phyloP scores from a whole-genome alignment of 2,329 filamentous ascomycete species.

The Fusarium equiseti region DNA sequence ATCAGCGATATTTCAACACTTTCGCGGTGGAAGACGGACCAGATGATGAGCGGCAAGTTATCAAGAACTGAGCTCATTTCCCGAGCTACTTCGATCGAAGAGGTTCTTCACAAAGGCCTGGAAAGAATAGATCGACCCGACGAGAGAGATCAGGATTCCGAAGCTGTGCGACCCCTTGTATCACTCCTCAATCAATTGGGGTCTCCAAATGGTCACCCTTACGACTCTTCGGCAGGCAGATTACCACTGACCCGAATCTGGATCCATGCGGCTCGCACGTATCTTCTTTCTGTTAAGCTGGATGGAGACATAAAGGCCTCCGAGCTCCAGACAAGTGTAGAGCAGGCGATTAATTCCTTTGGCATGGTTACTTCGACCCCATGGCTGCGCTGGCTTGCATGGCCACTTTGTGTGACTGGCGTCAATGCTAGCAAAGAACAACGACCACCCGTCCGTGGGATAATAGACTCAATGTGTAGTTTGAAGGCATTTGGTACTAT shows the following conservation, averaged over 20 bases:
- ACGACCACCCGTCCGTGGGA: neutral
- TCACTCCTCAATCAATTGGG: neutral
- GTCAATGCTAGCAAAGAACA: neutral
- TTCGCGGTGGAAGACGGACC: neutral
- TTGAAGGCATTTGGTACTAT: neutral
- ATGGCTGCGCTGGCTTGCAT: neutral
- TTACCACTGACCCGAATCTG: neutral
- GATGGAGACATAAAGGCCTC: neutral
- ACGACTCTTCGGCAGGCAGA: neutral
- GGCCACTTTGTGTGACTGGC: neutral
- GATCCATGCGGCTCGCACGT: neutral
- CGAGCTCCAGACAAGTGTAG: neutral
- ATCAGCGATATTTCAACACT: neutral
- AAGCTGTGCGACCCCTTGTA: neutral
- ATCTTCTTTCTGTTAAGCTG: neutral
- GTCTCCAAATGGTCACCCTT: neutral
- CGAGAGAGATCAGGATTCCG: neutral
- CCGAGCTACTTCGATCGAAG: neutral
- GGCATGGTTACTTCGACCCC: neutral
- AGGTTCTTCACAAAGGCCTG: neutral
- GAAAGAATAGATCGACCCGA: neutral
- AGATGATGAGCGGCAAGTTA: neutral
- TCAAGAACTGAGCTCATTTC: neutral
- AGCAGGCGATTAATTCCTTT: neutral
- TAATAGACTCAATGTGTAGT: neutral